These are phyloP conservation scores for Ophiosphaerella herpotricha DNA, from an alignment of 2,329 filamentous ascomycete species.

Conservation along the genomic window DNA sequence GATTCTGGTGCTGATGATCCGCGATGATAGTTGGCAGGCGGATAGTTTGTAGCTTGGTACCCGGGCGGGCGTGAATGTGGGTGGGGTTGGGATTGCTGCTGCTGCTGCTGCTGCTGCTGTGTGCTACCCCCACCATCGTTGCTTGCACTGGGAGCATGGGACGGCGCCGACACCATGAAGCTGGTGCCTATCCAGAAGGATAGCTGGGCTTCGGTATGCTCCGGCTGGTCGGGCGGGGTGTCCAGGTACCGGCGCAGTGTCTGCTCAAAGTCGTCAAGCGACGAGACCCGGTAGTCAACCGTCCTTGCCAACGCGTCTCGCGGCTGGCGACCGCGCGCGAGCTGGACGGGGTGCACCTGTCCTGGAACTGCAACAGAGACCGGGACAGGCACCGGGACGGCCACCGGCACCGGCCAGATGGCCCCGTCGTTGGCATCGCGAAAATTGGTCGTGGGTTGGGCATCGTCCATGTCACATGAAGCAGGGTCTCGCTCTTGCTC, in stretches of 20 bases:
- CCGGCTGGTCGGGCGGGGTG: constrained; percentile 39
- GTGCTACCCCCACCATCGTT: constrained; percentile 1
- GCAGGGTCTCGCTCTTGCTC: not conserved
- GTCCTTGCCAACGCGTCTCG: constrained; percentile 43
- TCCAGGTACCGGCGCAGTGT: constrained; percentile 42
- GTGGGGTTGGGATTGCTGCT: constrained; percentile 7
- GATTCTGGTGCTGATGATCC: constrained; percentile 25
- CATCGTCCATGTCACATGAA: constrained; percentile 25
- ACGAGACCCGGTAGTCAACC: constrained; percentile 35
- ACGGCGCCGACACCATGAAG: constrained; percentile 35
- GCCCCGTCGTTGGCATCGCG: constrained; percentile 17
- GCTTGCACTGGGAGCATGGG: constrained; percentile 2
- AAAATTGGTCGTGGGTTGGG: constrained; percentile 11
- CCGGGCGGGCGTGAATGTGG: not conserved
- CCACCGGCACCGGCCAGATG: constrained; percentile 15
- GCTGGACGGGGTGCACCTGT: constrained; percentile 17
- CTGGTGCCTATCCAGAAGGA: constrained; percentile 45
- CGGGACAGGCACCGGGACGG: too few relatives aligned
- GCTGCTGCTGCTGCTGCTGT: not conserved
- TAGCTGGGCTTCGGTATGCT: constrained; percentile 46
- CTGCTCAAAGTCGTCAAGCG: constrained; percentile 44
- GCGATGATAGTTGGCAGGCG: not conserved
- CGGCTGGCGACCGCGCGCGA: constrained; percentile 45
- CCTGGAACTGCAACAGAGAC: not conserved
- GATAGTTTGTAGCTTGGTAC: constrained; percentile 1